These are phyloP conservation scores for Fennellomyces sp. DNA, from an alignment of 371 early-diverging fungal species.

Conservation along the genomic window DNA sequence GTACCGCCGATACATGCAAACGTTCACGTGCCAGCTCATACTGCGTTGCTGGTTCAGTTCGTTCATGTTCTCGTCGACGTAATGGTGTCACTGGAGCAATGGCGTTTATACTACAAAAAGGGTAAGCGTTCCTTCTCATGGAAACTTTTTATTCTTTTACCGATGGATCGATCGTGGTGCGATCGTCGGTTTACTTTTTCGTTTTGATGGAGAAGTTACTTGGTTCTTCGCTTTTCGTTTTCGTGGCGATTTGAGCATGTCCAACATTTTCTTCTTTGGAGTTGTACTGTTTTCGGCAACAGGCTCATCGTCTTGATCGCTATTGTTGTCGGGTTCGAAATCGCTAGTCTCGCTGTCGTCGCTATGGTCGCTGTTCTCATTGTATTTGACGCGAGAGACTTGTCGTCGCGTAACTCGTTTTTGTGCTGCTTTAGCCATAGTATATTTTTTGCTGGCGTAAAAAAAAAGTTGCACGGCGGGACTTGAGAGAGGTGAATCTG, in stretches of 20 bases:
- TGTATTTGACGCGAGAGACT: background rate
- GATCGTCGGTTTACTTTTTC: constrained; percentile 1
- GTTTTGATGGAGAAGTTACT: background rate
- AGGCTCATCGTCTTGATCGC: background rate
- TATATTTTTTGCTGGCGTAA: background rate
- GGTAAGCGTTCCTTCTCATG: background rate
- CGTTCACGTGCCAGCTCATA: constrained; percentile 75
- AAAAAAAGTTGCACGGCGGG: background rate
- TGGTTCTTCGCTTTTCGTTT: background rate
- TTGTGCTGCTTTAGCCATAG: background rate
- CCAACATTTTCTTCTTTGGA: background rate
- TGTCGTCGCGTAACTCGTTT: background rate
- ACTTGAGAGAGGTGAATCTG: background rate
- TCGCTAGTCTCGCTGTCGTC: background rate
- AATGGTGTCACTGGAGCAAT: constrained; percentile 8
- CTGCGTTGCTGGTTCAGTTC: constrained; percentile 20
- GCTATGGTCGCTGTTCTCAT: background rate
- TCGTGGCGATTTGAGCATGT: background rate
- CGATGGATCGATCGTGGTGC: constrained; percentile 8
- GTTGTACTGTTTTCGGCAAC: background rate
- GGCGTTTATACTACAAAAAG: constrained; percentile 11
- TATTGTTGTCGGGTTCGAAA: background rate
- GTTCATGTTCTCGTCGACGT: constrained; percentile 16
- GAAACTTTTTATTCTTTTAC: background rate
- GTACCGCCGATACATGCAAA: constrained; percentile 90